phyloP scores from a whole-genome alignment of 306 rosid species.

The Dryas alaskensis region DNA sequence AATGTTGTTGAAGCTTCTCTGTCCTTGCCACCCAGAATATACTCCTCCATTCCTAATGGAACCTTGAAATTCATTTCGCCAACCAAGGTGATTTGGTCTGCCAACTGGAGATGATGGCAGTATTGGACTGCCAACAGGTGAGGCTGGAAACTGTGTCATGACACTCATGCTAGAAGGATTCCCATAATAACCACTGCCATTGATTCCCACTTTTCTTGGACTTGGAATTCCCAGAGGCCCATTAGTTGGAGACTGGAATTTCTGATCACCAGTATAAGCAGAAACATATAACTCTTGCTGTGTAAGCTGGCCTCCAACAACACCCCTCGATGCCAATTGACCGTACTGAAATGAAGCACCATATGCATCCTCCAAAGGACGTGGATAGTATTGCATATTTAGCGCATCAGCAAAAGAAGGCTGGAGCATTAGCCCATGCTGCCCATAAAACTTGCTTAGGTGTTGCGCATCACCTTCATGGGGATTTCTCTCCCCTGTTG shows the following conservation, averaged over 20 bases:
- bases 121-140: constrained; percentile 48
- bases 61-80: constrained; percentile 37
- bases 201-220: constrained; percentile 34
- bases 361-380: constrained; percentile 36
- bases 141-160: constrained; percentile 40
- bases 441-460: constrained; percentile 48
- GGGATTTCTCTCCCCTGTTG: constrained; percentile 38
- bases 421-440: constrained; percentile 43
- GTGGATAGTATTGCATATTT: constrained; percentile 42
- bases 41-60: constrained; percentile 33
- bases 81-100: constrained; percentile 33
- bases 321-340: constrained; percentile 35
- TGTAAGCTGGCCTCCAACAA: constrained; percentile 29
- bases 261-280: constrained; percentile 30
- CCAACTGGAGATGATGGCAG: constrained; percentile 49
- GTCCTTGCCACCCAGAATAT: constrained; percentile 48
- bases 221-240: constrained; percentile 31
- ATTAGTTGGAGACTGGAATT: constrained; percentile 33
- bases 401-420: constrained; percentile 48
- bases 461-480: constrained; percentile 38
- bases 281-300: constrained; percentile 31
- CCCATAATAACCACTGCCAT: constrained; percentile 36
- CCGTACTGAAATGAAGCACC: constrained; percentile 36
- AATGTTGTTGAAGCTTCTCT: constrained; percentile 33
- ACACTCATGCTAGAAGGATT: constrained; percentile 30